Conservation (phyloP, 148 eudicot species). For the Simmondsia chinensis region DNA sequence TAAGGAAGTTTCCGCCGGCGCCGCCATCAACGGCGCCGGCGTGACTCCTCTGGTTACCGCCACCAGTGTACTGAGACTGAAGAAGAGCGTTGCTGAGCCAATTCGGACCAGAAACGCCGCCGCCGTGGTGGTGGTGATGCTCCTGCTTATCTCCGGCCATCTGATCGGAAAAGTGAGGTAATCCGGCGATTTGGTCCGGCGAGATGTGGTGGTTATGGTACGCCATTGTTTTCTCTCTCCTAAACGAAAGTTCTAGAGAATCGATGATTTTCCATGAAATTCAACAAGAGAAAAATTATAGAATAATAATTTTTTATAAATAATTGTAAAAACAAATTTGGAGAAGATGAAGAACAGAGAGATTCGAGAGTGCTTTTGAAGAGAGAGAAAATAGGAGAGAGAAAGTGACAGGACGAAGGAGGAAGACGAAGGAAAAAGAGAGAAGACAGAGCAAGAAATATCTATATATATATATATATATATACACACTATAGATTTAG, state of each 20-base stretch:
- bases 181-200: slow-evolving; percentile 19
- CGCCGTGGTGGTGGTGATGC: slow-evolving; percentile 10
- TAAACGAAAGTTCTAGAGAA: no score
- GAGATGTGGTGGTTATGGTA: slow-evolving; percentile 28
- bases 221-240: slow-evolving; percentile 16
- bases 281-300: not conserved
- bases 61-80: slow-evolving; percentile 14
- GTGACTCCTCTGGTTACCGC: no score
- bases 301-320: not conserved
- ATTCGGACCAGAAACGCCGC: slow-evolving; percentile 17
- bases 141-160: slow-evolving; percentile 1
- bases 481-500: no score
- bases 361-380: not conserved
- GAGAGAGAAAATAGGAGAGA: not conserved
- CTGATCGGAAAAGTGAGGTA: slow-evolving; percentile 25
- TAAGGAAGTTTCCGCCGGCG: slow-evolving; percentile 18
- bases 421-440: no score
- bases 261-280: no score
- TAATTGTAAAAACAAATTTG: not conserved
- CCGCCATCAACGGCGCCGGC: no score
- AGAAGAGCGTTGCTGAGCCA: slow-evolving; percentile 46
- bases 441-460: no score
- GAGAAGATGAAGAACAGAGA: slow-evolving; percentile 3
- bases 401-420: not conserved
- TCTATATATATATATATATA: no score